Evolutionary conservation across 495 filamentous ascomycete genomes (phyloP).

Genomic region (Annulohypoxylon nitens): DNA sequence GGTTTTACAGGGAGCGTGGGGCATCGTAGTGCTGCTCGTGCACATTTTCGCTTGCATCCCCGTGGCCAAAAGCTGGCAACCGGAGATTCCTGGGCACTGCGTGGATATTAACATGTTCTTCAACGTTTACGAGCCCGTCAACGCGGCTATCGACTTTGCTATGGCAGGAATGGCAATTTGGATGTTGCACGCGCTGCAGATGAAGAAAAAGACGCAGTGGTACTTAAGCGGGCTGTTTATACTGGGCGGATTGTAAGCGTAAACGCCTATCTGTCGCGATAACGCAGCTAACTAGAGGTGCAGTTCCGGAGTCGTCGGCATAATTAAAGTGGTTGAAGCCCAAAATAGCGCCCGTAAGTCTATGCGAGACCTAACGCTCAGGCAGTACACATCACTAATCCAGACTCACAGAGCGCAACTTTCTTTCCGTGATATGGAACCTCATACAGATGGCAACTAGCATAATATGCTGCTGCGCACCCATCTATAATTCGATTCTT

Average conservation of each 20-base stretch:
- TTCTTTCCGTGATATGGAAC: slow-evolving; percentile 20
- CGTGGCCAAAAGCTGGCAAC: slow-evolving; percentile 29
- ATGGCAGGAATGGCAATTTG: slow-evolving; percentile 29
- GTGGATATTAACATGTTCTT: slow-evolving; percentile 19
- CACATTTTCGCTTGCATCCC: slow-evolving; percentile 30
- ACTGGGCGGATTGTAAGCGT: slow-evolving; percentile 37
- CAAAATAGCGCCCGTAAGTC: slow-evolving; percentile 29
- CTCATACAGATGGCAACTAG: slow-evolving; percentile 33
- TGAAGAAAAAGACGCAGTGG: slow-evolving; percentile 18
- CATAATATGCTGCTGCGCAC: slow-evolving; percentile 43
- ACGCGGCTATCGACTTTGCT: slow-evolving; percentile 39
- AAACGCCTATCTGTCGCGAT: neutral
- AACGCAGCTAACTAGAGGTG: neutral
- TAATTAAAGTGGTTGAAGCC: slow-evolving; percentile 33
- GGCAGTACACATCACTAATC: neutral
- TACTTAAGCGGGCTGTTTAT: slow-evolving; percentile 32
- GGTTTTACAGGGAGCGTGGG: slow-evolving; percentile 6
- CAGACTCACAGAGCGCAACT: slow-evolving; percentile 14
- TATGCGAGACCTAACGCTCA: neutral
- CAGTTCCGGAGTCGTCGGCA: slow-evolving; percentile 30
- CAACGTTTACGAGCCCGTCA: slow-evolving; percentile 14
- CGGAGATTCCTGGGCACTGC: neutral
- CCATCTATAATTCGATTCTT: slow-evolving; percentile 29
- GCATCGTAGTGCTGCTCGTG: slow-evolving; percentile 4
- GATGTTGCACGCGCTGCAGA: slow-evolving; percentile 27